Evolutionary conservation across 31 red algal species (phyloP).

Genomic region (Odonthalia washingtoniensis): DNA sequence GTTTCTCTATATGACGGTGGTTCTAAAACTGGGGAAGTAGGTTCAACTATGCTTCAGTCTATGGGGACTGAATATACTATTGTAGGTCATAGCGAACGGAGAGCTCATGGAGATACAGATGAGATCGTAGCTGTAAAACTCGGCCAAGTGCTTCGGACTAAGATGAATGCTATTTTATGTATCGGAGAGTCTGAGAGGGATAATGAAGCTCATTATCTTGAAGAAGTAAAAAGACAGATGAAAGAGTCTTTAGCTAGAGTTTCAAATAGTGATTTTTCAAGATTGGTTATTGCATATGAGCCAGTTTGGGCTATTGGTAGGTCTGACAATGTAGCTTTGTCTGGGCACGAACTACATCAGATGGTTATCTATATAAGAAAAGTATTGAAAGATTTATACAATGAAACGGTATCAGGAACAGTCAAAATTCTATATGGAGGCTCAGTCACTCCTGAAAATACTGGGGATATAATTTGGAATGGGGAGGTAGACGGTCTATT

Average conservation of each 20-base stretch:
- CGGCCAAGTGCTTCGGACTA: conserved; percentile 31
- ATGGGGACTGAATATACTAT: conserved; percentile 33
- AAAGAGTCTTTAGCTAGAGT: neutral
- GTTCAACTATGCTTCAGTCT: conserved; percentile 31
- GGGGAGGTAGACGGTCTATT: too few relatives aligned
- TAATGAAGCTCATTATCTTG: conserved; percentile 34
- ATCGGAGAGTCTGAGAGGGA: conserved; percentile 32
- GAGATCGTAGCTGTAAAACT: conserved; percentile 33
- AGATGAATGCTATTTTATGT: conserved; percentile 34
- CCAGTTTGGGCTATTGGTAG: too few relatives aligned
- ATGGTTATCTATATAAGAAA: too few relatives aligned
- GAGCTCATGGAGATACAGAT: conserved; percentile 33
- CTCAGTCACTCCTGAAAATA: too few relatives aligned
- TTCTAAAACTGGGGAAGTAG: conserved; percentile 33
- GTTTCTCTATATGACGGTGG: conserved; percentile 27
- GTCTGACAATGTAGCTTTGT: too few relatives aligned
- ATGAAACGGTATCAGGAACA: too few relatives aligned
- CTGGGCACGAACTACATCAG: too few relatives aligned
- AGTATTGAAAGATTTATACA: too few relatives aligned
- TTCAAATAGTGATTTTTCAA: too few relatives aligned
- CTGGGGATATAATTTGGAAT: too few relatives aligned
- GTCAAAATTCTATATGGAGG: too few relatives aligned
- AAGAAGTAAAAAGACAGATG: conserved; percentile 29
- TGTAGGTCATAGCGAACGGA: conserved; percentile 30
- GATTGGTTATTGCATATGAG: too few relatives aligned